These are phyloP conservation scores for Puccinia hordei DNA, from an alignment of 1,284 basidiomycete genomes.

Conservation along the genomic window DNA sequence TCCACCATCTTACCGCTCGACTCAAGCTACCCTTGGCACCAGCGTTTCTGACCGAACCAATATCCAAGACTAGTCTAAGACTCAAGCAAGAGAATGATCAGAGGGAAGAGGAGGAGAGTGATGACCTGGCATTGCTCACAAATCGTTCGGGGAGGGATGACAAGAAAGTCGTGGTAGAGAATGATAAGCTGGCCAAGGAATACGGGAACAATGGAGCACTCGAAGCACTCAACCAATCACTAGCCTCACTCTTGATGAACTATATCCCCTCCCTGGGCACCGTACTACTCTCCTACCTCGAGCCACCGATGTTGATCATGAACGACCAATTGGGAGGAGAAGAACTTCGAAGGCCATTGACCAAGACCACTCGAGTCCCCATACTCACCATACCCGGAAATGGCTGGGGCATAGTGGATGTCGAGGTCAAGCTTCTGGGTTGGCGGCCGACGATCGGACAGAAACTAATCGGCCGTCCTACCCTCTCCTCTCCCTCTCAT, in stretches of 20 bases:
- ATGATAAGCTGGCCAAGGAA: background rate
- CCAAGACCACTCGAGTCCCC: background rate
- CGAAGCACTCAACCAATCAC: conserved; percentile 36
- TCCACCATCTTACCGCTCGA: conserved; percentile 34
- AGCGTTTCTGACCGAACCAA: conserved; percentile 19
- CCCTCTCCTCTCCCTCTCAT: conserved; percentile 88
- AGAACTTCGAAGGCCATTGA: background rate
- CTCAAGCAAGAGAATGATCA: background rate
- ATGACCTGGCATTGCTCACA: background rate
- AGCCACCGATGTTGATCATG: conserved; percentile 28
- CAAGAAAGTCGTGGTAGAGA: background rate
- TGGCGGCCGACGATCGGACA: conserved; percentile 48
- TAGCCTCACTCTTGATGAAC: conserved; percentile 45
- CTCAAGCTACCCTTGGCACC: conserved; percentile 38
- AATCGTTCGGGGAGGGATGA: background rate
- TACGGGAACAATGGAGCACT: conserved; percentile 1
- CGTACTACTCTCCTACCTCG: conserved; percentile 28
- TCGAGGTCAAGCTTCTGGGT: conserved; percentile 35
- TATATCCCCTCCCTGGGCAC: conserved; percentile 40
- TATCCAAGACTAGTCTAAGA: background rate
- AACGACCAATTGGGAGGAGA: background rate
- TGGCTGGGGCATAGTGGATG: conserved; percentile 32
- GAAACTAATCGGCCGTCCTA: conserved; percentile 75
- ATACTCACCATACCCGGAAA: conserved; percentile 6
- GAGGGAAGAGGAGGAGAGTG: background rate